A percentile compares a stretch with the other conserved stretches of the same genome.
Conservation (phyloP, 1,284 basidiomycete species). For the Trametes sp. region DNA sequence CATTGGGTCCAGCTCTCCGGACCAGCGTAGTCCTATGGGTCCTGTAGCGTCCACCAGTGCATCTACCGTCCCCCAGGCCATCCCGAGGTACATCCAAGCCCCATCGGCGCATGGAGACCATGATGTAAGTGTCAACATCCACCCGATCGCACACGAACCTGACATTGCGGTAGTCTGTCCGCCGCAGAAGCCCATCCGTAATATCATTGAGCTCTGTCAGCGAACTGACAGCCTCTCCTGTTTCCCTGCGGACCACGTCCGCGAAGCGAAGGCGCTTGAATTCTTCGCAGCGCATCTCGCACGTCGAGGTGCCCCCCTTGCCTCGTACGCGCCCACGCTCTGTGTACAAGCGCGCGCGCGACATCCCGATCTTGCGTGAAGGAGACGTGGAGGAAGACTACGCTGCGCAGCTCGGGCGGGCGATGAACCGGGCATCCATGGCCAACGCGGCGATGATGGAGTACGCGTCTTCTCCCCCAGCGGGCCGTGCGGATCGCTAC, state of each 20-base stretch:
- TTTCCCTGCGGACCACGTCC: background rate
- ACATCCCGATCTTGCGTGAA: constrained; percentile 8
- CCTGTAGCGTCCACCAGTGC: background rate
- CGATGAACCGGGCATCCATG: constrained; percentile 9
- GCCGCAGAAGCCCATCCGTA: background rate
- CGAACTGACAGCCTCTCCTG: background rate
- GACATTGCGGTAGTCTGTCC: background rate
- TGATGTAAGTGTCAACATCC: background rate
- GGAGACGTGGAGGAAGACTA: constrained; percentile 4
- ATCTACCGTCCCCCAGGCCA: background rate
- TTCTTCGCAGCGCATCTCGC: no score
- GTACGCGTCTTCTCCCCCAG: background rate
- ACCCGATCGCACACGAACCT: background rate
- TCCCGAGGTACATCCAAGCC: background rate
- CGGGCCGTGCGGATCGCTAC: background rate
- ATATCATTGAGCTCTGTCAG: background rate
- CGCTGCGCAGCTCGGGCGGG: constrained; percentile 12
- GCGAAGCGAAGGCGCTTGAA: constrained; percentile 17
- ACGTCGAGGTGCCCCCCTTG: constrained; percentile 21
- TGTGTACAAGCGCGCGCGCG: constrained; percentile 8
- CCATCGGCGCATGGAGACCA: background rate
- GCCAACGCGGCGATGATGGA: constrained; percentile 10
- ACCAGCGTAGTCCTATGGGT: background rate
- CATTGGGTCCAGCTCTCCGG: background rate
- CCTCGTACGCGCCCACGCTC: constrained; percentile 1